Percentiles rank a stretch among this genome's conserved stretches.
Conservation (phyloP, 2,329 filamentous ascomycete species). For the Xylaria polymorpha region DNA sequence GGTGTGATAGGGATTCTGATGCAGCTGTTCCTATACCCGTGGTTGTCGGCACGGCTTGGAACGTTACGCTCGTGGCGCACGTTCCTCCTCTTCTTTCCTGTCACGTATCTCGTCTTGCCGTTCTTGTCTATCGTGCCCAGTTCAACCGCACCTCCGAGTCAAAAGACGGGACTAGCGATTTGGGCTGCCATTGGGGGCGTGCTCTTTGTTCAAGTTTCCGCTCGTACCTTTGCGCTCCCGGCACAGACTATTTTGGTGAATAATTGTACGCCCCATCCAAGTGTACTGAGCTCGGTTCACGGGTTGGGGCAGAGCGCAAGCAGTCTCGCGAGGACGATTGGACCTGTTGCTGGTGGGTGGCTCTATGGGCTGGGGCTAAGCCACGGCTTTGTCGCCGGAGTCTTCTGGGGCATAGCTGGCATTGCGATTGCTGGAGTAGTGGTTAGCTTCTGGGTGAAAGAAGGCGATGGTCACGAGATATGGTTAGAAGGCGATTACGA, state of each 20-base stretch:
- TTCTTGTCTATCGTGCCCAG: constrained; percentile 75
- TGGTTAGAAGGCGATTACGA: constrained; percentile 71
- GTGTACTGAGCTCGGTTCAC: constrained; percentile 60
- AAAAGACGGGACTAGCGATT: constrained; percentile 65
- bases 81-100: constrained; percentile 76
- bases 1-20: constrained; percentile 80
- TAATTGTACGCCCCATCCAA: constrained; percentile 61
- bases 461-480: constrained; percentile 74
- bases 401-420: constrained; percentile 66
- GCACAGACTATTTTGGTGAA: constrained; percentile 61
- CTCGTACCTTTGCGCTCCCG: constrained; percentile 70
- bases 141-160: constrained; percentile 59
- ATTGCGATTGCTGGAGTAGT: constrained; percentile 62
- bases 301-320: constrained; percentile 68
- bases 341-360: constrained; percentile 69
- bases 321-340: constrained; percentile 68
- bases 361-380: constrained; percentile 70
- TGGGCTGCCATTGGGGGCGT: constrained; percentile 74
- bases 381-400: constrained; percentile 66
- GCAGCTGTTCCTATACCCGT: constrained; percentile 78
- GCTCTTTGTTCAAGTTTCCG: constrained; percentile 72
- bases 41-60: constrained; percentile 73
- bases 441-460: constrained; percentile 66
- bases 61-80: constrained; percentile 74
- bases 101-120: constrained; percentile 76